A percentile compares a stretch with the other conserved stretches of the same genome.
These are phyloP conservation scores for Xylaria cubensis DNA, from an alignment of 495 filamentous ascomycete species.

Conservation along the genomic window DNA sequence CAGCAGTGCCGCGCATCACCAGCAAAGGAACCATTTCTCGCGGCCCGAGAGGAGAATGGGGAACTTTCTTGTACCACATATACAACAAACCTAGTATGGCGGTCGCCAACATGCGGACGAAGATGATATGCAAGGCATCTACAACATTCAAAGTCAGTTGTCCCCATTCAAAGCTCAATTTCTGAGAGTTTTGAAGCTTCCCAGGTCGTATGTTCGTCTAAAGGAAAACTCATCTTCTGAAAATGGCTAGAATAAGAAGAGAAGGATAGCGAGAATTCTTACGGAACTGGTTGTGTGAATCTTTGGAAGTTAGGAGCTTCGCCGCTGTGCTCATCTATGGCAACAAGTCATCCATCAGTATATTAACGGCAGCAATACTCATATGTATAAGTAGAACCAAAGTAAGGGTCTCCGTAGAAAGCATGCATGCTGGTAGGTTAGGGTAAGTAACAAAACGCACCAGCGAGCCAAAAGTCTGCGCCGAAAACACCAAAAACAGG, in stretches of 20 bases:
- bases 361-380: neutral
- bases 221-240: too few species aligned
- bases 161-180: too few species aligned
- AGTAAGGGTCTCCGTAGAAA: neutral
- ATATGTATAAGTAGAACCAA: neutral
- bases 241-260: too few species aligned
- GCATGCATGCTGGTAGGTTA: neutral
- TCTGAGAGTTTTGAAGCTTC: too few species aligned
- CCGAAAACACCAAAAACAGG: conserved; percentile 69
- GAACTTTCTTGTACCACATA: conserved; percentile 72
- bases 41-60: conserved; percentile 72
- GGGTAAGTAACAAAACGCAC: conserved; percentile 29
- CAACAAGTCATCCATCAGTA: neutral
- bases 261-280: too few species aligned
- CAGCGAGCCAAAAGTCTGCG: conserved; percentile 74
- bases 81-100: conserved; percentile 68
- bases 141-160: too few species aligned
- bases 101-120: conserved; percentile 80
- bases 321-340: conserved; percentile 73
- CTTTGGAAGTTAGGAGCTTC: conserved; percentile 65
- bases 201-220: too few species aligned
- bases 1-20: conserved; percentile 66
- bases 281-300: conserved; percentile 60
- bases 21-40: conserved; percentile 66
- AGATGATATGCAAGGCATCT: conserved; percentile 62